Conservation (phyloP, 352 stramenopile genomes). For the Pythium vanterpoolii region DNA sequence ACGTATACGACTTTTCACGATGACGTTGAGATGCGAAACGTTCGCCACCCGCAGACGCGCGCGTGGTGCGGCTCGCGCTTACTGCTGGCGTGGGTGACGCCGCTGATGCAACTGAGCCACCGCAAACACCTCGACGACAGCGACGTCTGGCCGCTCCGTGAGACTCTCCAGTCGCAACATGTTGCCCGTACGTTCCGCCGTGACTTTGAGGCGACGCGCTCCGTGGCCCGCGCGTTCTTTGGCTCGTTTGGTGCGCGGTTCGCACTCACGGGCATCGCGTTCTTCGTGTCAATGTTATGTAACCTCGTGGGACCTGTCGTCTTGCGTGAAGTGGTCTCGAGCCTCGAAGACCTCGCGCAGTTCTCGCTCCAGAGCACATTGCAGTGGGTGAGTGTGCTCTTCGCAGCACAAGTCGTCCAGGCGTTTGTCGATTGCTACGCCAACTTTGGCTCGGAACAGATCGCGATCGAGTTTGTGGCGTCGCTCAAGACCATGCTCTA, state of each 20-base stretch:
- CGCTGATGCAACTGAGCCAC: constrained; percentile 44
- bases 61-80: constrained; percentile 30
- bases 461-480: constrained; percentile 53
- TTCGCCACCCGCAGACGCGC: background rate
- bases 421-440: constrained; percentile 48
- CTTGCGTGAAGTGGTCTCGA: constrained; percentile 37
- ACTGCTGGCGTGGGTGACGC: constrained; percentile 48
- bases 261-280: constrained; percentile 35
- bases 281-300: constrained; percentile 46
- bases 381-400: constrained; percentile 38
- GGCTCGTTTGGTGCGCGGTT: constrained; percentile 35
- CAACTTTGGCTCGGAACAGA: constrained; percentile 42
- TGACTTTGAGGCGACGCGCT: constrained; percentile 28
- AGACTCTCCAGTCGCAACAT: constrained; percentile 22
- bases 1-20: constrained; percentile 3
- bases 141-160: constrained; percentile 46
- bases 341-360: constrained; percentile 35
- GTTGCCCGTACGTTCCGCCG: constrained; percentile 23
- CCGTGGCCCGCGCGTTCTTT: constrained; percentile 33
- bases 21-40: background rate
- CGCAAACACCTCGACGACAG: constrained; percentile 35
- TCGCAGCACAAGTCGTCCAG: constrained; percentile 50
- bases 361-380: constrained; percentile 10
- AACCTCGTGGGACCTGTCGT: constrained; percentile 49
- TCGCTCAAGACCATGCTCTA: constrained; percentile 53